phyloP scores from a whole-genome alignment of 805 yeast genomes.

The Cyberlindnera galapagoensis region DNA sequence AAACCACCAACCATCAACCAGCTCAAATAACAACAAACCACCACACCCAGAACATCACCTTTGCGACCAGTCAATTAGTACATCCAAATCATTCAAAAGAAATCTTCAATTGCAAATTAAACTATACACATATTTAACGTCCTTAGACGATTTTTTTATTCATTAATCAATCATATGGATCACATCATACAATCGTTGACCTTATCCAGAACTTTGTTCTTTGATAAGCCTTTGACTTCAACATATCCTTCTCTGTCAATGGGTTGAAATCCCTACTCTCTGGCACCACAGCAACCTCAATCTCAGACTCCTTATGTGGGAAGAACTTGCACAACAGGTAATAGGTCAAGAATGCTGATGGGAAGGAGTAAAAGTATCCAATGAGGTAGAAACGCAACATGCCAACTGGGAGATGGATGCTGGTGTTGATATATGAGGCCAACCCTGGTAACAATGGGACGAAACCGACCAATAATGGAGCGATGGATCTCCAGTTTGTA shows the following conservation, averaged over 20 bases:
- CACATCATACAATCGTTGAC: too few species aligned
- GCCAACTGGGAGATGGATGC: conserved; percentile 6
- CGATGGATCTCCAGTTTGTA: conserved; percentile 11
- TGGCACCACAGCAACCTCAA: conserved; percentile 7
- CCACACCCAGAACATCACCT: too few species aligned
- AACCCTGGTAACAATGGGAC: conserved; percentile 13
- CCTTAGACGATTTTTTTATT: too few species aligned
- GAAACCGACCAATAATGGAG: conserved; percentile 9
- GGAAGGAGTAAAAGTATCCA: conserved; percentile 14
- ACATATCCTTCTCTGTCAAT: background rate
- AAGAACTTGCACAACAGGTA: conserved; percentile 7
- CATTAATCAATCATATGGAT: too few species aligned
- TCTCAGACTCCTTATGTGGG: conserved; percentile 8
- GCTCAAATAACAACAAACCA: too few species aligned
- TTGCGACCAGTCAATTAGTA: too few species aligned
- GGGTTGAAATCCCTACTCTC: conserved; percentile 2
- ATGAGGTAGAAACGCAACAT: conserved; percentile 8
- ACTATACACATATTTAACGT: too few species aligned
- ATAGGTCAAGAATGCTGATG: conserved; percentile 6
- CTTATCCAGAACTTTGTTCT: too few species aligned
- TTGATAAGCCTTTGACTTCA: background rate
- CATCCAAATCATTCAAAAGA: too few species aligned
- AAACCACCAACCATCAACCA: too few species aligned
- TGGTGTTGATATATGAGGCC: conserved; percentile 11
- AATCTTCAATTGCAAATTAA: too few species aligned